Conservation (phyloP, 805 yeast species). For the Hanseniaspora lachancei region DNA sequence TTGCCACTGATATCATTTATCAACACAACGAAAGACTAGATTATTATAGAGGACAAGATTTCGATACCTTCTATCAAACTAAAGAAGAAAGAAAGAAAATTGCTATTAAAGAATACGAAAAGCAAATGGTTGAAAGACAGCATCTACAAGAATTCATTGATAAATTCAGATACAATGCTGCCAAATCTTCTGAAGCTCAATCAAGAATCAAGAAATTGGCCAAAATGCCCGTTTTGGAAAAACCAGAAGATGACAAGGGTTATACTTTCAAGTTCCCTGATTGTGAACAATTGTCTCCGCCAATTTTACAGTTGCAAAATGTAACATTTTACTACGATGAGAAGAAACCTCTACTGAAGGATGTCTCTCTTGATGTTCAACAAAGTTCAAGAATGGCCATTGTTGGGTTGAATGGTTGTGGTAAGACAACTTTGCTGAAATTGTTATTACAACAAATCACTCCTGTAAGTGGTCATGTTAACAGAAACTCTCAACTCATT, state of each 20-base stretch:
- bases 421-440: slow-evolving; percentile 90
- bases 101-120: slow-evolving; percentile 89
- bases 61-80: slow-evolving; percentile 83
- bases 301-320: slow-evolving; percentile 74
- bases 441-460: slow-evolving; percentile 62
- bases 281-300: slow-evolving; percentile 85
- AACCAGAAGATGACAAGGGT: slow-evolving; percentile 84
- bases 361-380: slow-evolving; percentile 82
- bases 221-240: slow-evolving; percentile 80
- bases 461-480: slow-evolving; percentile 68
- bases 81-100: slow-evolving; percentile 90
- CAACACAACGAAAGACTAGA: slow-evolving; percentile 96
- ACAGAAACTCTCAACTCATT: slow-evolving; percentile 72
- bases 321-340: slow-evolving; percentile 78
- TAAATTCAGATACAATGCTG: slow-evolving; percentile 94
- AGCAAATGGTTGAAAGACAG: slow-evolving; percentile 88
- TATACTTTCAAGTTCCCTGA: slow-evolving; percentile 87
- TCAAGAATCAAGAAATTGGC: slow-evolving; percentile 94
- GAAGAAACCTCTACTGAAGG: slow-evolving; percentile 46
- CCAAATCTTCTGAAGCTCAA: slow-evolving; percentile 94
- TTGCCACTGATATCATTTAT: slow-evolving; percentile 94
- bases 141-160: slow-evolving; percentile 92
- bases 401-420: slow-evolving; percentile 98
- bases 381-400: slow-evolving; percentile 90
- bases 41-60: slow-evolving; percentile 86